These are phyloP conservation scores for Casuarina glauca DNA, from an alignment of 306 rosid species.

Conservation along the genomic window DNA sequence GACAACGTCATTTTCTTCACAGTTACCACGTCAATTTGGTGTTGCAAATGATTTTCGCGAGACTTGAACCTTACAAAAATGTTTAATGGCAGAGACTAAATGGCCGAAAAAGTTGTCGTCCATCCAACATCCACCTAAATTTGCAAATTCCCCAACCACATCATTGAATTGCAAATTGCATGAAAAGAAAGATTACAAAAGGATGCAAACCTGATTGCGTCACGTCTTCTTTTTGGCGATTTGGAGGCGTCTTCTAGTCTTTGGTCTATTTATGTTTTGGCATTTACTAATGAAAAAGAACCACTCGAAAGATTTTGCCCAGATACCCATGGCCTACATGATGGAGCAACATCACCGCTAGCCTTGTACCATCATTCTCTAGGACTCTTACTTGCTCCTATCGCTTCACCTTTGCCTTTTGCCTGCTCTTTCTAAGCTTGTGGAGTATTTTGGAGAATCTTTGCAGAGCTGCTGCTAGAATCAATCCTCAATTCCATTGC, in stretches of 20 bases:
- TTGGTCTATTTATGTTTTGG: constrained; percentile 20
- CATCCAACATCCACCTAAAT: background rate
- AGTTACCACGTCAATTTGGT: too few species aligned
- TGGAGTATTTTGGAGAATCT: too few species aligned
- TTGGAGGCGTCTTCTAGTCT: constrained; percentile 25
- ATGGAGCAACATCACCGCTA: constrained; percentile 1
- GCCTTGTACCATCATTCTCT: background rate
- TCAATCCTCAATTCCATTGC: too few species aligned
- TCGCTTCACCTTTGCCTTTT: background rate
- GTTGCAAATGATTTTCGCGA: background rate
- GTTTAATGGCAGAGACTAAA: background rate
- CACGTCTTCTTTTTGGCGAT: constrained; percentile 1
- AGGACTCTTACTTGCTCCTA: background rate
- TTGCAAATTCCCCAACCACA: background rate
- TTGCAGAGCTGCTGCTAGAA: too few species aligned
- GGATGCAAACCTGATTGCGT: background rate
- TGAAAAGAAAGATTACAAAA: background rate
- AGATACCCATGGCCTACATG: constrained; percentile 28
- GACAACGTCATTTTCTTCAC: background rate
- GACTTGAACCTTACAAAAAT: background rate
- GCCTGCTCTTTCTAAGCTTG: too few species aligned
- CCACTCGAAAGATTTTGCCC: background rate
- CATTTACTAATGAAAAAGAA: constrained; percentile 14
- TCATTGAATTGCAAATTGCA: background rate
- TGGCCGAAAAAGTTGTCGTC: background rate